Evolutionary conservation across 768 basidiomycete species (phyloP).

Genomic region (Melanogaster broomeanus): DNA sequence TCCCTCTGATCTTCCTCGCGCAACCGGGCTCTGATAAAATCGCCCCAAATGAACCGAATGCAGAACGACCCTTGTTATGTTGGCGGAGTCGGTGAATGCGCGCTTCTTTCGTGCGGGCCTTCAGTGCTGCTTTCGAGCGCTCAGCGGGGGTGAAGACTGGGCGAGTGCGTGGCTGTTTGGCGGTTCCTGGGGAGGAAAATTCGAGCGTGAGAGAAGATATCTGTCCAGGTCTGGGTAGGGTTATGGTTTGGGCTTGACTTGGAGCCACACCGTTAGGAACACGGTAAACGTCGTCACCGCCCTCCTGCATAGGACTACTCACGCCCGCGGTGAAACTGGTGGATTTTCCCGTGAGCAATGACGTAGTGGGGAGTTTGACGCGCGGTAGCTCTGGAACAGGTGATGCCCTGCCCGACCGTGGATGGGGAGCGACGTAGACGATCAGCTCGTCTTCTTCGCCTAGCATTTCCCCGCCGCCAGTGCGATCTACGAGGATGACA

Average conservation of each 20-base stretch:
- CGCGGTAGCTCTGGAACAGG: conserved; percentile 13
- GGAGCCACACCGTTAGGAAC: background rate
- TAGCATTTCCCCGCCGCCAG: conserved; percentile 11
- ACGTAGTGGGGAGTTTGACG: conserved; percentile 20
- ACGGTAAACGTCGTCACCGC: background rate
- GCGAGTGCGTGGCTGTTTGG: conserved; percentile 28
- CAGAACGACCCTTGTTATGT: conserved; percentile 20
- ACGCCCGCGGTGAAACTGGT: conserved; percentile 1
- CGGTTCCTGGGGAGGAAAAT: conserved; percentile 2
- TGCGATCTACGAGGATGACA: conserved; percentile 22
- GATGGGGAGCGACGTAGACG: conserved; percentile 78
- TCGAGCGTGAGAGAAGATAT: conserved; percentile 30
- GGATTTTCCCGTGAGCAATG: conserved; percentile 25
- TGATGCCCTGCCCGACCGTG: conserved; percentile 37
- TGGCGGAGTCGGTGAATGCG: conserved; percentile 11
- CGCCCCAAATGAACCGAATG: conserved; percentile 55
- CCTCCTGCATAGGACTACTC: conserved; percentile 13
- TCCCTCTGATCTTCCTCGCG: conserved; percentile 35
- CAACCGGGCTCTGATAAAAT: conserved; percentile 55
- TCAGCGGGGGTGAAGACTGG: conserved; percentile 31
- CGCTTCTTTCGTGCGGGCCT: conserved; percentile 22
- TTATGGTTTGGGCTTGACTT: background rate
- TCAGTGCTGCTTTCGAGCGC: conserved; percentile 24
- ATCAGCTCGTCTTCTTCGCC: conserved; percentile 64
- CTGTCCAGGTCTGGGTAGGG: conserved; percentile 17